A percentile compares a stretch with the other conserved stretches of the same genome.
These are phyloP conservation scores for Bauhinia variegata DNA, from an alignment of 306 rosid species.

Conservation along the genomic window DNA sequence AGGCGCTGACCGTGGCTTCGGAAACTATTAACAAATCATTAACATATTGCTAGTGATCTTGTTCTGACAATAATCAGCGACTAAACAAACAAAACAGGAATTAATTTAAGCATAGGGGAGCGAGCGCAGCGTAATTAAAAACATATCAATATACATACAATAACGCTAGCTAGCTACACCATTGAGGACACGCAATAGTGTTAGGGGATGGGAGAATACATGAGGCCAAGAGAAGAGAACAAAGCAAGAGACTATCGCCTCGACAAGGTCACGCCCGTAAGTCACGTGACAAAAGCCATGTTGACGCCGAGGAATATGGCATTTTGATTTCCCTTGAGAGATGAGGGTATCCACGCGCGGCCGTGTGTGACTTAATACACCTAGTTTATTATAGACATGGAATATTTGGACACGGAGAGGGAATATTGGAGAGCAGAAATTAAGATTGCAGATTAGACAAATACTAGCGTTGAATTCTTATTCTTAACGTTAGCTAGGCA, in stretches of 20 bases:
- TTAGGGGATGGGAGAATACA: constrained; percentile 7
- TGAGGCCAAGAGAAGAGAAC: constrained; percentile 44
- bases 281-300: constrained; percentile 78
- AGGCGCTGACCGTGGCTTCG: constrained; percentile 97
- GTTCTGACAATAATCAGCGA: constrained; percentile 50
- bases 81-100: constrained; percentile 12
- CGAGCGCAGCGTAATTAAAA: constrained; percentile 50
- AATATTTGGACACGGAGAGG: constrained; percentile 86
- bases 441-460: constrained; percentile 52
- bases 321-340: not conserved
- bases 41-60: constrained; percentile 44
- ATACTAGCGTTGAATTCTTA: constrained; percentile 53
- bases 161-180: constrained; percentile 27
- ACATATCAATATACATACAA: constrained; percentile 3
- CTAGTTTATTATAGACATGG: constrained; percentile 47
- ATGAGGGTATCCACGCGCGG: constrained; percentile 43
- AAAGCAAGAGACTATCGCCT: constrained; percentile 41
- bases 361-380: constrained; percentile 29
- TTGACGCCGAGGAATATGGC: constrained; percentile 81
- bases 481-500: constrained; percentile 43
- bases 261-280: constrained; percentile 62
- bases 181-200: not conserved
- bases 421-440: constrained; percentile 76
- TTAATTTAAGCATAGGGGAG: constrained; percentile 36
- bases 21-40: constrained; percentile 61